These are phyloP conservation scores for Annona cherimola DNA, from an alignment of 164 flowering plant species.

Conservation along the genomic window DNA sequence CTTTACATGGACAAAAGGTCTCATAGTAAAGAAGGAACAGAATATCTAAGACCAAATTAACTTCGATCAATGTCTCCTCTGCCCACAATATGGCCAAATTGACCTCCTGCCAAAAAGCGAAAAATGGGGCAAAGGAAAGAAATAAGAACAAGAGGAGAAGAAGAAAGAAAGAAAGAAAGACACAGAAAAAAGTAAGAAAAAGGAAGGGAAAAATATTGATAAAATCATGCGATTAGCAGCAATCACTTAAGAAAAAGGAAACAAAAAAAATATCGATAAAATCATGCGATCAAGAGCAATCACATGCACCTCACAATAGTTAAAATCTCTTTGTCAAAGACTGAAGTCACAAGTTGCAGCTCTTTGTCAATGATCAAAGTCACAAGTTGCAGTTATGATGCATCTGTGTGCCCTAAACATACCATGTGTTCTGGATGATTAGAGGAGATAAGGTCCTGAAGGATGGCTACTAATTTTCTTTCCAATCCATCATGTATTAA, in stretches of 20 bases:
- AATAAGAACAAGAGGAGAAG: not conserved
- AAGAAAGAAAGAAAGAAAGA: not conserved
- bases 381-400: no score
- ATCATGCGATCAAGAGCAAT: not conserved
- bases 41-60: conserved; percentile 72
- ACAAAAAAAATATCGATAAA: not conserved
- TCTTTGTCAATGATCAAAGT: not conserved
- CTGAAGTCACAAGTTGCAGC: not conserved
- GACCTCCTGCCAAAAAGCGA: conserved; percentile 46
- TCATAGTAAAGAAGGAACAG: conserved; percentile 82
- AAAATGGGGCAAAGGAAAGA: not conserved
- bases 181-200: not conserved
- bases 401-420: conserved; percentile 14
- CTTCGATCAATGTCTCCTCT: conserved; percentile 85
- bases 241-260: not conserved
- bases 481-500: conserved; percentile 77
- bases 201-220: not conserved
- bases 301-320: not conserved
- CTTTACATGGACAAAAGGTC: conserved; percentile 58
- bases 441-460: conserved; percentile 50
- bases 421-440: conserved; percentile 74
- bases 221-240: not conserved
- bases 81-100: conserved; percentile 85
- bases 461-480: conserved; percentile 36
- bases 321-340: not conserved